Evolutionary conservation across 2,329 filamentous ascomycete species (phyloP).

Genomic region (Domatiomyces catenatus): DNA sequence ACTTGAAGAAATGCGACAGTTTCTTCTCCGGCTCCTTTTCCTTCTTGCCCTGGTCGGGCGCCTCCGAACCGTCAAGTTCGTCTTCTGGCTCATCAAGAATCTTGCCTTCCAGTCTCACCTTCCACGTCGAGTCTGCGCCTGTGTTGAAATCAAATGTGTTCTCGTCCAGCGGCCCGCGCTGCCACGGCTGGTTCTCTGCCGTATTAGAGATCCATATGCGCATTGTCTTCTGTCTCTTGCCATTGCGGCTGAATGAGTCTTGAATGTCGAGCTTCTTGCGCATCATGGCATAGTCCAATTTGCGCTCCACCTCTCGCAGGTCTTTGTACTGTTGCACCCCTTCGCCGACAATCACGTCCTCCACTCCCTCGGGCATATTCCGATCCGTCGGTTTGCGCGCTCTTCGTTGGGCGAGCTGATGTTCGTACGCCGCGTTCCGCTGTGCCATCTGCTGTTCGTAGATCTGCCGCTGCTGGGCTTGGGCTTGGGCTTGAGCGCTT

Average conservation of each 20-base stretch:
- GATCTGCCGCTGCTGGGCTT: conserved; percentile 15
- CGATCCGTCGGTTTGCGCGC: conserved; percentile 88
- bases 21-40: conserved; percentile 25
- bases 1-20: conserved; percentile 37
- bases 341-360: conserved; percentile 67
- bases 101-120: conserved; percentile 80
- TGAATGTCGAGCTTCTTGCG: conserved; percentile 84
- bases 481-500: conserved; percentile 8
- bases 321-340: conserved; percentile 68
- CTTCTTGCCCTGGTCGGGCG: conserved; percentile 18
- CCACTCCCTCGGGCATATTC: conserved; percentile 80
- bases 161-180: conserved; percentile 51
- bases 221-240: conserved; percentile 69
- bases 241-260: conserved; percentile 59
- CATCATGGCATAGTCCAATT: conserved; percentile 82
- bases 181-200: conserved; percentile 87
- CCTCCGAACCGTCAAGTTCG: conserved; percentile 33
- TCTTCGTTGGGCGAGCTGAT: conserved; percentile 49
- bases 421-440: conserved; percentile 16
- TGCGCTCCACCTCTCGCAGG: conserved; percentile 71
- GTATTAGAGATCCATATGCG: conserved; percentile 93
- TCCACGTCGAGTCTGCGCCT: conserved; percentile 63
- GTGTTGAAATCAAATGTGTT: conserved; percentile 71
- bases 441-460: conserved; percentile 13
- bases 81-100: conserved; percentile 57